Evolutionary conservation across 2,329 filamentous ascomycete species (phyloP), one percentile per base, ranked within the genome.

Genomic region (Cladosporium sp.): DNA sequence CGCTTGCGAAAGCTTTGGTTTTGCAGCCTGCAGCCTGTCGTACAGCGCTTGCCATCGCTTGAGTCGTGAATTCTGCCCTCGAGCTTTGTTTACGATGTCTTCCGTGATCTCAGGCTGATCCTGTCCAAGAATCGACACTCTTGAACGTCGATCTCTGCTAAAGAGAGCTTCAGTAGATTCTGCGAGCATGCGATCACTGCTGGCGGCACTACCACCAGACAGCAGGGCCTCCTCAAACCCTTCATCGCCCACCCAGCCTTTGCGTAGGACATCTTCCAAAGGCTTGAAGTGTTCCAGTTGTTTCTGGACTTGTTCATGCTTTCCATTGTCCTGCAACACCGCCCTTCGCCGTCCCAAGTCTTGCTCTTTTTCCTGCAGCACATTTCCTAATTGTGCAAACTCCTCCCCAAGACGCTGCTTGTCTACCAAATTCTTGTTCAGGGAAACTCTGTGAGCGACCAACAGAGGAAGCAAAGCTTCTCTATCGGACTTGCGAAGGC

Each of bases 241-340:
- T 66, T 89, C 86, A 72, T 89, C 87, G 1, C 92, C 93, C 16
- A 91, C 83, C 93, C 93, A 97, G 70, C 92, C 91, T 67, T 88
- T 88, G 40, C 85, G 83, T 33, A 93, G 79, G 2, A 85, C 82
- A 50, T 85, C 85, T 70, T 88, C 84, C 65, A 92, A 67, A 26
- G 66, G 50, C 49, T 69, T 64, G 65, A 70, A 21, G 50, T 56
- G 59, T 63, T 72, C 73, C 14, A 72, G 70, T 26, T 78, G 73
- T 16, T 77, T 73, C 18, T 74, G 68, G 4, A 56, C 35, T 14
- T 29, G 12, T 0, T 26, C 61, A 1, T 23, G 29, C 35, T 63
- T 40, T 23, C 50, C 59, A 28, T 50, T n/a, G n/a, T n/a, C 33
- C 5, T 23, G 40, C 12, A 56, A 4, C n/a, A 31, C 8, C 0